A percentile compares a stretch with the other conserved stretches of the same genome.
These are phyloP conservation scores for Teratosphaeria pseudoeucalypti DNA, from an alignment of 2,329 filamentous ascomycete genomes.

Conservation along the genomic window DNA sequence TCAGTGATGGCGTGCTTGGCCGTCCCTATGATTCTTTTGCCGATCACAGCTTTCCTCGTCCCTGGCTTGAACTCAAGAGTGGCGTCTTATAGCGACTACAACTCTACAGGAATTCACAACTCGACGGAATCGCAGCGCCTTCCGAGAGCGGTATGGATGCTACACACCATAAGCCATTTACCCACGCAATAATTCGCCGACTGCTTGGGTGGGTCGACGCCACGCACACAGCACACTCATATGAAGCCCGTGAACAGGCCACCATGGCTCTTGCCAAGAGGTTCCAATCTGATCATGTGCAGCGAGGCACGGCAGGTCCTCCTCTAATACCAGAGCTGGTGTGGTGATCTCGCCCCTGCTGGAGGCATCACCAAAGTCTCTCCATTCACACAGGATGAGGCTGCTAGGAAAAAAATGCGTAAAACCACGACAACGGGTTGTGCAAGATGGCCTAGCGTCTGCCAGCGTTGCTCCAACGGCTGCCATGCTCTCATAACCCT, in stretches of 20 bases:
- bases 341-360: background rate
- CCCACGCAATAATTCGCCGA: background rate
- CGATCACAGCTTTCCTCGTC: background rate
- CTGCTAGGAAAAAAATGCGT: background rate
- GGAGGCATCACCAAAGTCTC: background rate
- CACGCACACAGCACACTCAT: background rate
- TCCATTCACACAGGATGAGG: background rate
- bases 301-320: background rate
- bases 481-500: background rate
- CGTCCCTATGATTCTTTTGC: background rate
- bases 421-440: too few species aligned
- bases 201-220: background rate
- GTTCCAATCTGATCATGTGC: background rate
- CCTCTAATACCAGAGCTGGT: background rate
- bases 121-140: background rate
- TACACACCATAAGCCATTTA: background rate
- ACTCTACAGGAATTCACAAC: background rate
- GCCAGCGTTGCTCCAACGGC: background rate
- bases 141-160: background rate
- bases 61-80: background rate
- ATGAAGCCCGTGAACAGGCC: background rate
- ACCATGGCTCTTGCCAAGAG: background rate
- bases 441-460: background rate
- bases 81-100: background rate
- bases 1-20: background rate